Conservation (phyloP, 768 basidiomycete genomes). For the Tricholoma sp. region DNA sequence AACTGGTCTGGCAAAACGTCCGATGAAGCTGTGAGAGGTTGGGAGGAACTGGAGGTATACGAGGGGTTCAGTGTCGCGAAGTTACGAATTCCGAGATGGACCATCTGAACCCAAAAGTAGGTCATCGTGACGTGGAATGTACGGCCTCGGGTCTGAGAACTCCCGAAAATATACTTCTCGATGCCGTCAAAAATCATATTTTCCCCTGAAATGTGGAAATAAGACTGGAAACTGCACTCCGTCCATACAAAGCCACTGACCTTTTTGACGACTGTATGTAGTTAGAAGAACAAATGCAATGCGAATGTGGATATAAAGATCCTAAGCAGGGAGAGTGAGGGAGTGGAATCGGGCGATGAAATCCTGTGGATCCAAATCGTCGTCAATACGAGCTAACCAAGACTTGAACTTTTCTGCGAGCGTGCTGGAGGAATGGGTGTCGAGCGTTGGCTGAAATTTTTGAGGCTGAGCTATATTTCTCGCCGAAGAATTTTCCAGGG, state of each 20-base stretch:
- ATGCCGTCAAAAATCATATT: conserved; percentile 40
- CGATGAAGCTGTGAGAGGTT: no score
- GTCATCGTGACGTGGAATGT: conserved; percentile 44
- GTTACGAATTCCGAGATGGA: conserved; percentile 40
- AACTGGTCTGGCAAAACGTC: conserved; percentile 31
- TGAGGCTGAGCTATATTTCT: background rate
- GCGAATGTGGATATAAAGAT: conserved; percentile 44
- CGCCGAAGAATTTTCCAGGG: conserved; percentile 20
- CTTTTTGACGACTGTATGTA: conserved; percentile 37
- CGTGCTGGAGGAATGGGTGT: conserved; percentile 16
- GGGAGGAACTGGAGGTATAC: no score
- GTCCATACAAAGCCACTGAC: conserved; percentile 14
- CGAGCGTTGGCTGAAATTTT: conserved; percentile 2
- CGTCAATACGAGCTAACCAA: conserved; percentile 31
- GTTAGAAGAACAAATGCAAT: conserved; percentile 37
- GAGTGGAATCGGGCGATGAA: conserved; percentile 32
- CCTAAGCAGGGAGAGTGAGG: conserved; percentile 35
- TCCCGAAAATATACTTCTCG: conserved; percentile 31
- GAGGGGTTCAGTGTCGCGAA: conserved; percentile 18
- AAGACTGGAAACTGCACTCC: background rate
- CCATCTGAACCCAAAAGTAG: conserved; percentile 47
- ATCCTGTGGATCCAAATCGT: conserved; percentile 21
- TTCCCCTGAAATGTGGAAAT: conserved; percentile 26
- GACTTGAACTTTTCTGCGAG: conserved; percentile 29
- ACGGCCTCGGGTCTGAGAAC: conserved; percentile 29